A percentile compares a stretch with the other conserved stretches of the same genome.
Evolutionary conservation across 176 grass and related monocot genomes (phyloP).

Genomic region (Eragrostis curvula): DNA sequence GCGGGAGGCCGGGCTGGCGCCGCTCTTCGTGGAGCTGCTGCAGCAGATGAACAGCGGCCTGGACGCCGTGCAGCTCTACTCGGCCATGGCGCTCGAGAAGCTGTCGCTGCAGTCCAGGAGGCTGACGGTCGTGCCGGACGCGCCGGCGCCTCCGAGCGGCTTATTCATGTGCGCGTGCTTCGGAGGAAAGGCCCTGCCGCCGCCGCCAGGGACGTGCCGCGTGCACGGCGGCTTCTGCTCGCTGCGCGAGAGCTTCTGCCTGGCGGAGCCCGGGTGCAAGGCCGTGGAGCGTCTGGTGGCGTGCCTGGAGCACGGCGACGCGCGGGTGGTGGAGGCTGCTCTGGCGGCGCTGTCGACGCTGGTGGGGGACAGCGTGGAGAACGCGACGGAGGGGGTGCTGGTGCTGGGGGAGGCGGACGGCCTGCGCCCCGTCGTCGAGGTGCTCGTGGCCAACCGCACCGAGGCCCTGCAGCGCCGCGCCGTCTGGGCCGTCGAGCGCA

Average conservation of each 20-base stretch:
- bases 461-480: conserved; percentile 57
- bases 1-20: conserved; percentile 52
- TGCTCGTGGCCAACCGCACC: conserved; percentile 63
- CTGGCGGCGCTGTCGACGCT: conserved; percentile 74
- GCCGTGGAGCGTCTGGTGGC: conserved; percentile 77
- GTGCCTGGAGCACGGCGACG: conserved; percentile 72
- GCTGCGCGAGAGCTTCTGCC: conserved; percentile 70
- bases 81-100: conserved; percentile 72
- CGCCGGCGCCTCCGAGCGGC: background rate
- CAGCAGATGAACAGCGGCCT: conserved; percentile 57
- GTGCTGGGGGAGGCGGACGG: conserved; percentile 63
- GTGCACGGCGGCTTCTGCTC: conserved; percentile 84
- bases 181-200: background rate
- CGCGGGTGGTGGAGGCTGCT: conserved; percentile 73
- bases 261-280: conserved; percentile 51
- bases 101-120: conserved; percentile 53
- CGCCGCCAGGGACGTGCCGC: conserved; percentile 52
- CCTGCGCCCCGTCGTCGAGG: conserved; percentile 65
- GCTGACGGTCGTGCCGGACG: conserved; percentile 48
- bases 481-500: conserved; percentile 85
- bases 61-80: conserved; percentile 67
- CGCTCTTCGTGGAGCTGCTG: conserved; percentile 66
- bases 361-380: conserved; percentile 57
- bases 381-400: conserved; percentile 63
- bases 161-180: conserved; percentile 39